Conservation (phyloP, 495 filamentous ascomycete species). For the Darksidea phi region DNA sequence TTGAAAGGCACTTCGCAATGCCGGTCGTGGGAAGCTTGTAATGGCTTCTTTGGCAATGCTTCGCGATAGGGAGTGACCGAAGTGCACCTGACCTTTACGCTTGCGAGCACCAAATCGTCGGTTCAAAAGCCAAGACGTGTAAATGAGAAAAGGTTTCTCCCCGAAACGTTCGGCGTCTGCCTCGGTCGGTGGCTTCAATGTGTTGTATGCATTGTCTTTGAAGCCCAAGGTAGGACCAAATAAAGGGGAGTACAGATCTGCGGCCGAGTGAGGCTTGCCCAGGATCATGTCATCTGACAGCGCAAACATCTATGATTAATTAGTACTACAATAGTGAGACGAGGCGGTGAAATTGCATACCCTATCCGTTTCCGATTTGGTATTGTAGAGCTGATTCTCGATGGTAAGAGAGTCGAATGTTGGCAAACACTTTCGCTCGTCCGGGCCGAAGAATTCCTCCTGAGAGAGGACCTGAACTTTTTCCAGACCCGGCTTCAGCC, state of each 20-base stretch:
- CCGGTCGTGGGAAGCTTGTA: conserved; percentile 45
- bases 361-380: conserved; percentile 30
- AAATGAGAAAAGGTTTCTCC: conserved; percentile 49
- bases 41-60: conserved; percentile 46
- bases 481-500: conserved; percentile 42
- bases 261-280: conserved; percentile 45
- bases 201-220: conserved; percentile 47
- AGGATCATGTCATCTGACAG: conserved; percentile 50
- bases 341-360: conserved; percentile 9
- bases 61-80: conserved; percentile 46
- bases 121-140: conserved; percentile 49
- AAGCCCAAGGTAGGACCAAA: conserved; percentile 49
- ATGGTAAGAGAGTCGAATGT: conserved; percentile 50
- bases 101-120: conserved; percentile 47
- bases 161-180: conserved; percentile 41
- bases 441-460: conserved; percentile 48
- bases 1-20: conserved; percentile 44
- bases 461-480: conserved; percentile 45
- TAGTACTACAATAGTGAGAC: conserved; percentile 8
- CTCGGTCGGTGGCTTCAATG: conserved; percentile 42
- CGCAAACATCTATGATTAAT: conserved; percentile 43
- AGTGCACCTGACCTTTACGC: conserved; percentile 49
- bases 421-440: conserved; percentile 44
- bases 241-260: conserved; percentile 48
- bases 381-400: conserved; percentile 47